These are phyloP conservation scores for Nicotiana benthamiana DNA, from an alignment of 257 asterid genomes.

Conservation along the genomic window DNA sequence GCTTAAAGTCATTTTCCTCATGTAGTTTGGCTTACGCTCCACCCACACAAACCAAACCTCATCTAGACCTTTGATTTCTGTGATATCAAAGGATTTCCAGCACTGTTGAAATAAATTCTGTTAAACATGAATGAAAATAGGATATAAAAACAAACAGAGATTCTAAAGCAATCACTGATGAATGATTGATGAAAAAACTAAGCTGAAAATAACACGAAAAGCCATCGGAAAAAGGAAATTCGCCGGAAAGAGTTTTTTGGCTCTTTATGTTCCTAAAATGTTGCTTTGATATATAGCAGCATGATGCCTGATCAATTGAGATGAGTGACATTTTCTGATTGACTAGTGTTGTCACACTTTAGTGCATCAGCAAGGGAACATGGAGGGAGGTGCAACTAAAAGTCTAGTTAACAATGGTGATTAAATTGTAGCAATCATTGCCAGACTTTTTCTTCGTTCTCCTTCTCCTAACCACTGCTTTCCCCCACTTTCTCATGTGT, in stretches of 20 bases:
- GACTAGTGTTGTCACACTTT: neutral
- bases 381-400: neutral
- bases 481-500: neutral
- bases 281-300: neutral
- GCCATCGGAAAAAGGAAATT: too few relatives aligned
- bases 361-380: neutral
- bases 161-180: too few relatives aligned
- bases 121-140: neutral
- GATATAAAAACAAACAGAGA: too few relatives aligned
- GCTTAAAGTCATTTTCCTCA: neutral
- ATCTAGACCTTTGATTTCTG: neutral
- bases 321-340: neutral
- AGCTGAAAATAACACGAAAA: too few relatives aligned
- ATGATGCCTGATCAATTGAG: neutral
- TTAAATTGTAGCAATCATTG: neutral
- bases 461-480: neutral
- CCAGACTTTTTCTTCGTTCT: neutral
- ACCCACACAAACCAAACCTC: neutral
- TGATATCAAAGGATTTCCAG: neutral
- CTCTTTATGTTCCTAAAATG: neutral
- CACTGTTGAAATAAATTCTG: neutral
- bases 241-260: too few relatives aligned
- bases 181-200: too few relatives aligned
- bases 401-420: too few relatives aligned
- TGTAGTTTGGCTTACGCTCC: neutral